Conservation (phyloP, 306 rosid species). For the Carpinus viminea region DNA sequence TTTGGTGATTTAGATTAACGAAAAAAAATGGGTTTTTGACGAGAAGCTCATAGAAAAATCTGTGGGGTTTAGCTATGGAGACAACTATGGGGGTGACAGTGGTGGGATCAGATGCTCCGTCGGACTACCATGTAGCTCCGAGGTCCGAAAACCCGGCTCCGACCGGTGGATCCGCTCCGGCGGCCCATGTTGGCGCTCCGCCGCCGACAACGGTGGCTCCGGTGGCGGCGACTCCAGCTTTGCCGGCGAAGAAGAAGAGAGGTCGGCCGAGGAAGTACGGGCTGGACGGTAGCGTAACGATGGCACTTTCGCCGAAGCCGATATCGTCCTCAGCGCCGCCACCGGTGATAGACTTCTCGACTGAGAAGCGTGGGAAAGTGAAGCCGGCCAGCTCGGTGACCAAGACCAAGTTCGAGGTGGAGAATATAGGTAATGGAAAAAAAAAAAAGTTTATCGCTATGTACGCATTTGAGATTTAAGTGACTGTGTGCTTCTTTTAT, state of each 20-base stretch:
- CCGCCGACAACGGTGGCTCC: constrained; percentile 25
- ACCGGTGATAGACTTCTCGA: constrained; percentile 92
- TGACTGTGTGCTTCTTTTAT: neutral
- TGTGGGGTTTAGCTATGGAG: constrained; percentile 61
- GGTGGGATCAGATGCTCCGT: constrained; percentile 96
- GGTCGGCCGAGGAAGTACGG: constrained; percentile 97
- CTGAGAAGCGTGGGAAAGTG: constrained; percentile 80
- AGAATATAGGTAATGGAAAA: constrained; percentile 67
- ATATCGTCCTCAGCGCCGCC: constrained; percentile 88
- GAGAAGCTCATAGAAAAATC: constrained; percentile 39
- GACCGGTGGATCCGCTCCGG: constrained; percentile 57
- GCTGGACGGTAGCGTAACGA: constrained; percentile 71
- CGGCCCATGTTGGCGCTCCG: constrained; percentile 26
- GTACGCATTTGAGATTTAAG: neutral
- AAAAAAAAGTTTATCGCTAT: neutral
- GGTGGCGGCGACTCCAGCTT: constrained; percentile 12
- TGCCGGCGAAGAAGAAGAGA: constrained; percentile 83
- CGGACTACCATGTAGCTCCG: constrained; percentile 90
- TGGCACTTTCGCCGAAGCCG: constrained; percentile 89
- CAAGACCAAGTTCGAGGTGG: constrained; percentile 73
- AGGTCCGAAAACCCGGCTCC: constrained; percentile 60
- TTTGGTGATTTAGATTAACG: constrained; percentile 34
- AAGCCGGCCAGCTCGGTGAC: constrained; percentile 74
- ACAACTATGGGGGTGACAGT: constrained; percentile 90
- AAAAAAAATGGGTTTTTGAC: constrained; percentile 45